Evolutionary conservation across 2,329 filamentous ascomycete genomes (phyloP).

Genomic region (Aspergillus latus): DNA sequence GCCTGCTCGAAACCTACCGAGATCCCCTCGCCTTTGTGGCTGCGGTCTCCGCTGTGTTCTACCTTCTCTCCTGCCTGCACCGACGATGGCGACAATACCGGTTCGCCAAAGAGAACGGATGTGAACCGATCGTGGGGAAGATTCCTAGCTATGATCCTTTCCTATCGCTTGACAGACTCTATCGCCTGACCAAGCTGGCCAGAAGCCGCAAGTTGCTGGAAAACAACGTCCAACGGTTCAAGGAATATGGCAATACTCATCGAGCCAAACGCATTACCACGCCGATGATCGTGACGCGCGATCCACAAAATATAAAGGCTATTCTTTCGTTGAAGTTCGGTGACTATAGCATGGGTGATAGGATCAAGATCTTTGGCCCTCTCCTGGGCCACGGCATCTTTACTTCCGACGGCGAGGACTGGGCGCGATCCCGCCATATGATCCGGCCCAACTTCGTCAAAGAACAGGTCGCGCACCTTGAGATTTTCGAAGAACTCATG

Average conservation of each 20-base stretch:
- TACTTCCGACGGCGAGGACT: constrained; percentile 51
- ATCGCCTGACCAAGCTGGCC: constrained; percentile 1
- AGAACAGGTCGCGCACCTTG: constrained; percentile 26
- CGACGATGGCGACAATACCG: constrained; percentile 18
- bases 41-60: constrained; percentile 12
- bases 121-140: constrained; percentile 8
- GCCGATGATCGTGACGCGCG: constrained; percentile 46
- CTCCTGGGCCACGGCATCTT: constrained; percentile 60
- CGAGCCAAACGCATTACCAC: constrained; percentile 17
- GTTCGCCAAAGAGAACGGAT: constrained; percentile 18
- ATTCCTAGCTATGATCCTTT: constrained; percentile 13
- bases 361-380: constrained; percentile 46
- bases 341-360: constrained; percentile 53
- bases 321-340: constrained; percentile 58
- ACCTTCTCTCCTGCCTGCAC: constrained; percentile 12
- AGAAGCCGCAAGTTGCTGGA: constrained; percentile 18
- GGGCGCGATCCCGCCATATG: constrained; percentile 54
- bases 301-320: constrained; percentile 60
- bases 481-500: constrained; percentile 28
- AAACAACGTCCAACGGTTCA: constrained; percentile 7
- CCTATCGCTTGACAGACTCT: constrained; percentile 17
- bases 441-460: constrained; percentile 48
- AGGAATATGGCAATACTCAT: constrained; percentile 23
- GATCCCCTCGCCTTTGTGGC: constrained; percentile 10
- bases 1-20: constrained; percentile 2